Evolutionary conservation across 176 grass and related monocot genomes (phyloP), one percentile per base, ranked within the genome.

Genomic region (Aegilops speltoides): DNA sequence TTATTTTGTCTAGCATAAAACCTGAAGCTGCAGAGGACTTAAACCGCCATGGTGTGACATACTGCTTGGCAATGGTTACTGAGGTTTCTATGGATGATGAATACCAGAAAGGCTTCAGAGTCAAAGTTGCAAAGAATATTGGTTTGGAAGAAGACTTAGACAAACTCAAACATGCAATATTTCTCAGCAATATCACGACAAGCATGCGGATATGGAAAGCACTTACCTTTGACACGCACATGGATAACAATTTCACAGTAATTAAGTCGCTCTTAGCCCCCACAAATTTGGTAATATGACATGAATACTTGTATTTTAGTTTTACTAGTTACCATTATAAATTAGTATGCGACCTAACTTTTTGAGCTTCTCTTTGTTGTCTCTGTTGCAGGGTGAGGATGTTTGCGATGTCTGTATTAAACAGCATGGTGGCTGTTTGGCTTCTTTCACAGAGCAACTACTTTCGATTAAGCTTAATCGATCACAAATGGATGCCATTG

Each of bases 131-230:
- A 2, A 86, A 88, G 16, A 31, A 56, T 29, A 34, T 84, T 57
- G 52, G 50, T 79, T 31, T 56, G 1, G 70, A 73, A 69, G 62
- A 81, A 57, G 73, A 74, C 26, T 25, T 94, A 7, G 38, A 54
- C 57, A 84, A 80, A 79, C 85, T 82, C 67, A 86, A 48, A 13
- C 87, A 59, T 91, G 86, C 86, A 26, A 79, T 84, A 76, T 93
- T 92, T 84, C 64, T 94, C 62, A 38, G 25, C 17, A 97, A 87
- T 76, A 84, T 87, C 31, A 65, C 86, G 25, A 86, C 92, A 78
- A 91, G 87, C 76, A 68, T 85, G 64, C 68, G 79, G 32, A 97
- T 93, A 76, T 90, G 88, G 90, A 93, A 59, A 72, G 90, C 90
- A 45, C 82, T 94, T 78, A 43, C 41, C 61, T 79, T 15, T 14